phyloP scores from a whole-genome alignment of 2,329 filamentous ascomycete species.

The Byssochlamys sp. region DNA sequence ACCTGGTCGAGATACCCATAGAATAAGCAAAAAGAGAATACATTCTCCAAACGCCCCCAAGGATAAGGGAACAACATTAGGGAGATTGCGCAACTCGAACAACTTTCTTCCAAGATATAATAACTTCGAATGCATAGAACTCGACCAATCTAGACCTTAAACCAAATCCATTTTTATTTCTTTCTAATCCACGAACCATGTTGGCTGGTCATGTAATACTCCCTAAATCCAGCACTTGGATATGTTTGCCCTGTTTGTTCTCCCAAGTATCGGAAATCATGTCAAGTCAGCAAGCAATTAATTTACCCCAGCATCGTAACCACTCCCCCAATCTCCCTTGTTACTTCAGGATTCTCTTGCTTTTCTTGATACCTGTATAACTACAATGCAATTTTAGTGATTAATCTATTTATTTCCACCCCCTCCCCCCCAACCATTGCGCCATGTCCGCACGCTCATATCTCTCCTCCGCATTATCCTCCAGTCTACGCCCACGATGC shows the following conservation, averaged over 20 bases:
- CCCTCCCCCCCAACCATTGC: slow-evolving; percentile 1
- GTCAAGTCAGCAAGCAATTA: not conserved
- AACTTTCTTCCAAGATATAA: too few species aligned
- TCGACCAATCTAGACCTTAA: not conserved
- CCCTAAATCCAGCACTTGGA: not conserved
- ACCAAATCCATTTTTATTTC: not conserved
- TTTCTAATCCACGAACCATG: not conserved
- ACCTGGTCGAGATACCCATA: not conserved
- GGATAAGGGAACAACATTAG: too few species aligned
- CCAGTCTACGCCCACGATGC: not conserved
- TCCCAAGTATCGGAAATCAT: not conserved
- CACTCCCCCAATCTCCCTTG: not conserved
- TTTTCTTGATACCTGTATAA: not conserved
- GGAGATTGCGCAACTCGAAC: too few species aligned
- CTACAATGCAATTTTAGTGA: not conserved
- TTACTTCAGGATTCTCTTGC: not conserved
- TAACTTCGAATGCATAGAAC: too few species aligned
- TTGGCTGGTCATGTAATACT: not conserved
- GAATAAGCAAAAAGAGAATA: not conserved
- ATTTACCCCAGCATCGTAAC: not conserved
- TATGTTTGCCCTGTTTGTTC: not conserved
- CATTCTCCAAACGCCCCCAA: not conserved
- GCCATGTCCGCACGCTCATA: not conserved
- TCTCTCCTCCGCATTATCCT: not conserved
- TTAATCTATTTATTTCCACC: not conserved